Evolutionary conservation across 2,329 filamentous ascomycete species (phyloP).

Genomic region (Colletotrichum abscissum): DNA sequence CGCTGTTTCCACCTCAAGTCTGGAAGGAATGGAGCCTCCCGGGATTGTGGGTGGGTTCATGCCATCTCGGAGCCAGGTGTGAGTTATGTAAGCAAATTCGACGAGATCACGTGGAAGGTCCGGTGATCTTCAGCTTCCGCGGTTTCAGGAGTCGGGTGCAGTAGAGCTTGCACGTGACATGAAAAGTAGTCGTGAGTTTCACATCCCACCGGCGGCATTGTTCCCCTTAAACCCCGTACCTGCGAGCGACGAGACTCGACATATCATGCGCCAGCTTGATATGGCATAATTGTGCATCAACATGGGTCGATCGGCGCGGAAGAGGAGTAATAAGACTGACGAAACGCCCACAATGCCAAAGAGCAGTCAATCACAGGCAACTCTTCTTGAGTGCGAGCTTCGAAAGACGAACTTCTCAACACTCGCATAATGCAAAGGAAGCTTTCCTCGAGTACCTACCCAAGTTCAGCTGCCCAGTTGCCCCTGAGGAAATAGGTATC

Average conservation of each 20-base stretch:
- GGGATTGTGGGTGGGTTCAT: not conserved
- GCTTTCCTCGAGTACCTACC: no score
- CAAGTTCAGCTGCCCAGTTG: no score
- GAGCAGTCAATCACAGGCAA: no score
- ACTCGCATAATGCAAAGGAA: no score
- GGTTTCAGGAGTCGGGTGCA: not conserved
- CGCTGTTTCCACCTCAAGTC: not conserved
- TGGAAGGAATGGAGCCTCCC: not conserved
- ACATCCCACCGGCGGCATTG: not conserved
- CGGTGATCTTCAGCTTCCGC: not conserved
- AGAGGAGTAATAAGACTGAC: no score
- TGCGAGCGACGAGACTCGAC: not conserved
- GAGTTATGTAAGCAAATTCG: not conserved
- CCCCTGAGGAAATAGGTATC: no score
- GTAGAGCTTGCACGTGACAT: not conserved
- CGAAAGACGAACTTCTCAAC: no score
- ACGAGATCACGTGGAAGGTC: rapidly evolving
- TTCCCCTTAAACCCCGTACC: not conserved
- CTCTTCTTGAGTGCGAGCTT: no score
- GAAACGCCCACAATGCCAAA: no score
- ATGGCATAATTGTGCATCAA: not conserved
- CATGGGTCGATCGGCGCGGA: no score
- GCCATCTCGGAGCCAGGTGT: no score
- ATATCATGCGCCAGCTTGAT: not conserved
- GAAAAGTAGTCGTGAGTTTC: not conserved